These are phyloP conservation scores for Amylocystis lapponica DNA, from an alignment of 768 basidiomycete species.

Conservation along the genomic window DNA sequence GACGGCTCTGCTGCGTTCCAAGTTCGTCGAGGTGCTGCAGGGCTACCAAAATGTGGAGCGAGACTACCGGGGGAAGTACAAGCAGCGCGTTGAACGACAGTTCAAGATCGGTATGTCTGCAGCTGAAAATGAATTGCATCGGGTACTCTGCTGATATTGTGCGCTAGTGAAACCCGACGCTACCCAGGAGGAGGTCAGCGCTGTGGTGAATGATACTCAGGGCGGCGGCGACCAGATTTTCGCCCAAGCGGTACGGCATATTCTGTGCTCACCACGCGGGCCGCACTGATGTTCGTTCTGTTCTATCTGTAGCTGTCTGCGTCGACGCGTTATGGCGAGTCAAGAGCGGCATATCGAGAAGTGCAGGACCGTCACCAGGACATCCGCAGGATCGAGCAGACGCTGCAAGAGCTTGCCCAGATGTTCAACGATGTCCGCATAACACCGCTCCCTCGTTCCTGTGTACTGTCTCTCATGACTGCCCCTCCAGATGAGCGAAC, in stretches of 20 bases:
- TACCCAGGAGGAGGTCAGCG: constrained; percentile 78
- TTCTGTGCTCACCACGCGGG: background rate
- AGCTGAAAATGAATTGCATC: background rate
- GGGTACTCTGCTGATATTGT: background rate
- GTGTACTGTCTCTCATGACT: background rate
- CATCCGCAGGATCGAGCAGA: constrained; percentile 78
- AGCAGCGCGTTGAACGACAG: constrained; percentile 79
- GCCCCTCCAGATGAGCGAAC: constrained; percentile 60
- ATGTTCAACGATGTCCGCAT: constrained; percentile 70
- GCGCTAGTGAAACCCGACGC: constrained; percentile 85
- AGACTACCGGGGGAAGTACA: constrained; percentile 71
- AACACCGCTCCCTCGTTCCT: background rate
- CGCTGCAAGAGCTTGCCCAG: constrained; percentile 83
- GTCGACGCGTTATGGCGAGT: constrained; percentile 80
- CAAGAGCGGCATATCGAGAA: constrained; percentile 77
- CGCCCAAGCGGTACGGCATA: constrained; percentile 67
- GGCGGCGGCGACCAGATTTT: constrained; percentile 74
- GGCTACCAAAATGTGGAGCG: constrained; percentile 80
- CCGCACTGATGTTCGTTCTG: background rate
- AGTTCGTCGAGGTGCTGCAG: constrained; percentile 84
- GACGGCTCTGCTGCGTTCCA: constrained; percentile 18
- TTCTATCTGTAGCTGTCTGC: constrained; percentile 47
- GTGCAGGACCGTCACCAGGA: constrained; percentile 88
- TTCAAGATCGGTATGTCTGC: constrained; percentile 71
- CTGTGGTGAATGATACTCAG: constrained; percentile 80